Percentiles rank a stretch among this genome's conserved stretches.
Evolutionary conservation across 129 eudicot species (phyloP).

Genomic region (Apium graveolens): DNA sequence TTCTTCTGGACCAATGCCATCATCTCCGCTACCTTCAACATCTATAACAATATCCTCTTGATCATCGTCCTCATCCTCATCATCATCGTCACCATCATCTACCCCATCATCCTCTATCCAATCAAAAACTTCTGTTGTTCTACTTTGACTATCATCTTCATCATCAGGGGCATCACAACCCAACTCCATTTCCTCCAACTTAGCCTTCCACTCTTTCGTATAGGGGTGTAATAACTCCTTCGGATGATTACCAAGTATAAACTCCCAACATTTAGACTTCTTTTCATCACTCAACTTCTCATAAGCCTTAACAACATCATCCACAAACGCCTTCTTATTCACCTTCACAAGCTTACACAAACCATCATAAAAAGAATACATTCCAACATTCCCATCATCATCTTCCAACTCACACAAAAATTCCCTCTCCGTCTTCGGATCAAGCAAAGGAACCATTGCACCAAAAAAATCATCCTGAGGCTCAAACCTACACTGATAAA

Average conservation of each 20-base stretch:
- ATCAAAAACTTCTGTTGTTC: conserved; percentile 38
- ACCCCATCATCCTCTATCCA: conserved; percentile 80
- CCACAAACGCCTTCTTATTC: conserved; percentile 81
- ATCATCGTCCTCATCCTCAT: conserved; percentile 17
- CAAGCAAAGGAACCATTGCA: conserved; percentile 61
- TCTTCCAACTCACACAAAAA: conserved; percentile 61
- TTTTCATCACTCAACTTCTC: conserved; percentile 78
- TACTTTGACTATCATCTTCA: conserved; percentile 20
- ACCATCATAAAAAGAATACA: conserved; percentile 81
- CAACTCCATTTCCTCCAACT: conserved; percentile 88
- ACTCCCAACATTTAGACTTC: conserved; percentile 73
- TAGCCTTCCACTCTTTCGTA: conserved; percentile 90
- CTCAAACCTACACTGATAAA: conserved; percentile 84
- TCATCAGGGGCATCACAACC: conserved; percentile 99
- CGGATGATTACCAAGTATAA: conserved; percentile 73
- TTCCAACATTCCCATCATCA: conserved; percentile 71
- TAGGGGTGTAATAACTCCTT: conserved; percentile 78
- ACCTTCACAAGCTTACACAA: conserved; percentile 68
- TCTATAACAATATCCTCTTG: conserved; percentile 37
- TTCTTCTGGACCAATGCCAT: conserved; percentile 7
- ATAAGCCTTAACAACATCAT: conserved; percentile 82
- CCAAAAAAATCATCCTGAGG: conserved; percentile 77
- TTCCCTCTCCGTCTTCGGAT: conserved; percentile 68
- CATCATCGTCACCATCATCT: conserved; percentile 41
- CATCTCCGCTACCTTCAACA: conserved; percentile 25